Evolutionary conservation across 495 filamentous ascomycete species (phyloP), one percentile per base, ranked within the genome.

Genomic region (Trichoderma parareesei): DNA sequence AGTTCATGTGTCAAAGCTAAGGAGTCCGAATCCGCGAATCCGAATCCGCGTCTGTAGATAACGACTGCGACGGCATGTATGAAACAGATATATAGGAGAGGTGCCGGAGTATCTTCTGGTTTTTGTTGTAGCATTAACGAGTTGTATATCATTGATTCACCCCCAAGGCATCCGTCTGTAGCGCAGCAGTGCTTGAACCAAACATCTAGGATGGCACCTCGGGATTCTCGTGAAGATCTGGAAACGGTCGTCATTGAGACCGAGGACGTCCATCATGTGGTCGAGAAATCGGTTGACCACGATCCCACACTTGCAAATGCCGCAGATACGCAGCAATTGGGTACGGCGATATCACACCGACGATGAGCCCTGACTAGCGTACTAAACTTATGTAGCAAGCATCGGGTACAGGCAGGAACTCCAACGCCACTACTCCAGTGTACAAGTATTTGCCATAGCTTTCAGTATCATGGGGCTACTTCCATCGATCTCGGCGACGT

Each of bases 391-490:
- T 27, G 27, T 27, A 83, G 81, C 82, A 7, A 79, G 77, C 64
- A 73, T 90, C 66, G 87, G 87, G 0, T 90, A 90, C 78, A 88
- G 87, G 72, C 87, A 90, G 72, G 87, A 90, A 71, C 74, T 90
- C 57, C 78, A 84, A 13, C 79, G 87, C 4, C 86, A 87, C 65
- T 90, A 88, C 65, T 84, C 82, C 10, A 84, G 84, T 65, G 68
- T 88, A 37, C 84, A 90, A 71, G 80, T 90, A 41, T 90, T 90
- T 66, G 87, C 85, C 27, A 87, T 90, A 64, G 87, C 87, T 0
- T 90, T 90, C 68, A 85, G 81, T 67, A 90, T 90, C 65, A 90
- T 90, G 85, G 86, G 86, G 9, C 74, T 90, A 10, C 73, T 90
- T n/a, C 86, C 86, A 0, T 89, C 86, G 3, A 89, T 90, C 67